phyloP scores from a whole-genome alignment of 495 filamentous ascomycete species.

The Lentithecium fluviatile region DNA sequence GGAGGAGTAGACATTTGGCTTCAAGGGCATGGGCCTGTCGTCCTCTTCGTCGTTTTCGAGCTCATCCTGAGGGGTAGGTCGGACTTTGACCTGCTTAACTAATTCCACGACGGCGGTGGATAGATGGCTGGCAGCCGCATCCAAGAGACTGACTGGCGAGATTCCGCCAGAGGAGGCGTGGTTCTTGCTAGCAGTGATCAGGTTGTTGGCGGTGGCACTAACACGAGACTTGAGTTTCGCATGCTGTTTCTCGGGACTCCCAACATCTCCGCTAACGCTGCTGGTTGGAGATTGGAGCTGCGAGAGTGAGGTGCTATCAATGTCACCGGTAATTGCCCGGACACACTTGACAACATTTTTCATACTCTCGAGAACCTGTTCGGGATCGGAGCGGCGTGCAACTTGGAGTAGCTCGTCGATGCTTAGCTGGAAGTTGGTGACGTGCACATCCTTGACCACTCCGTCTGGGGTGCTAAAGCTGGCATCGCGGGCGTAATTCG shows the following conservation, averaged over 20 bases:
- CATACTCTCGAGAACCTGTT: constrained; percentile 72
- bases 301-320: constrained; percentile 49
- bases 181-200: constrained; percentile 92
- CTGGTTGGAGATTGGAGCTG: constrained; percentile 34
- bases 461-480: constrained; percentile 71
- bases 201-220: constrained; percentile 88
- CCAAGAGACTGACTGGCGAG: constrained; percentile 90
- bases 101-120: constrained; percentile 82
- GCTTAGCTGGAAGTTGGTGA: constrained; percentile 92
- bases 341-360: constrained; percentile 78
- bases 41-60: constrained; percentile 61
- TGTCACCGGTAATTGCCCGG: constrained; percentile 74
- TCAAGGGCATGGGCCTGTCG: constrained; percentile 49
- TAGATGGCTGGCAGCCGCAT: constrained; percentile 93
- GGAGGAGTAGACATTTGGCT: constrained; percentile 25
- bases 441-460: constrained; percentile 81
- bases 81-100: constrained; percentile 77
- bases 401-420: constrained; percentile 87
- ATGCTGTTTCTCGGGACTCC: constrained; percentile 48
- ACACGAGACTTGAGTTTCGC: constrained; percentile 73
- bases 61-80: constrained; percentile 69
- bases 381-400: constrained; percentile 69
- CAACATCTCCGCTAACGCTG: constrained; percentile 47
- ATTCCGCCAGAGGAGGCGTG: constrained; percentile 76
- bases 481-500: constrained; percentile 62